Base-by-base conservation (phyloP, 2,329 filamentous ascomycete species). In the Plenodomus tracheiphilus region DNA sequence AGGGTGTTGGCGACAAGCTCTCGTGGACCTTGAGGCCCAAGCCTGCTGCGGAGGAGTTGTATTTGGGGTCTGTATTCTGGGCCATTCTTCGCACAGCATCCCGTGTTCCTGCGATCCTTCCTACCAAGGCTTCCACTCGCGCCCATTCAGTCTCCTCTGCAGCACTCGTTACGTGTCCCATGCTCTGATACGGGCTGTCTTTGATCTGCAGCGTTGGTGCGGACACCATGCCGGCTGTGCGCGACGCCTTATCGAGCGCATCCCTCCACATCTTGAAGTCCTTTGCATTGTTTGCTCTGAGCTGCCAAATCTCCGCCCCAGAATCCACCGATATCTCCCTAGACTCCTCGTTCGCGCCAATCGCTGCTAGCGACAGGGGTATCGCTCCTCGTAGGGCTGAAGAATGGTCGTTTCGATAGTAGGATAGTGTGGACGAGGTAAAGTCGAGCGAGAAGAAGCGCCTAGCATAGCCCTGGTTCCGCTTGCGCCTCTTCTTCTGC, bases 391-490 rank as follows among this genome's bases (percentile, higher is more conserved):
- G 85, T 37, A 99, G 79, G 1, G 93, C 91, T 5, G 93, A 95
- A 4, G 93, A 96, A 67, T 95, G 93, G 39, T 91, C 87, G 70
- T 93, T 94, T 68, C 95, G 89, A 70, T 97, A 99, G 76, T 99
- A 99, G 0, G 94, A 97, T 25, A 99, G 78, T 0, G 94, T 97
- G 53, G 89, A 96, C 0, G 93, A 92, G 3, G 88, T 91, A 69
- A 92, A 97, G 71, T 99, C 94, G 46, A 99, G 80, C 0, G 93
- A 97, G 75, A 99, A 99, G 79, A 94, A 99, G 32, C 94, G 85
- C 47, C 90, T 84, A 5, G 94, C 94, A 72, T 91, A 95, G 37
- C 93, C 93, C 72, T 97, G 94, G 39, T 92, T 91, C 75, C 89
- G 87, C 81, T 97, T 97, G 50, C 94, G 85, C 58, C 92, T 65